Evolutionary conservation across 2,329 filamentous ascomycete species (phyloP).

Genomic region (Paramyrothecium sp.): DNA sequence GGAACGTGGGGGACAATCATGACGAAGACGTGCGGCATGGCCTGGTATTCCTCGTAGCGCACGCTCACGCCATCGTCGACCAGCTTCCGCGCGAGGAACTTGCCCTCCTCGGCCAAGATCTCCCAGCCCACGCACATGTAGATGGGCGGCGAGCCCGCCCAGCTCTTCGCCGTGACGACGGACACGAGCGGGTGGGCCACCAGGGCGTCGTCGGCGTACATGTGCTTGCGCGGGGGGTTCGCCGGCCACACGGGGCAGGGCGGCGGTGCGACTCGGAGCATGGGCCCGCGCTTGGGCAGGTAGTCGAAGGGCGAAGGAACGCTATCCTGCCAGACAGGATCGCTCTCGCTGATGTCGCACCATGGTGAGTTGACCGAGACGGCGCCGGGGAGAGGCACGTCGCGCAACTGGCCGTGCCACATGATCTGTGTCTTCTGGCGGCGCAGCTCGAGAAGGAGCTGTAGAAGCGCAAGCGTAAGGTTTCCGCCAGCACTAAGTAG

Average conservation of each 20-base stretch:
- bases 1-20: slow-evolving; percentile 49
- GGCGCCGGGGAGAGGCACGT: slow-evolving; percentile 66
- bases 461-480: slow-evolving; percentile 63
- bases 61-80: slow-evolving; percentile 57
- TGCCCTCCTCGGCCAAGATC: slow-evolving; percentile 66
- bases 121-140: slow-evolving; percentile 72
- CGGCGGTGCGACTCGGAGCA: slow-evolving; percentile 24
- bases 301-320: slow-evolving; percentile 31
- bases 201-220: slow-evolving; percentile 55
- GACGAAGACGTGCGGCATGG: slow-evolving; percentile 77
- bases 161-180: slow-evolving; percentile 56
- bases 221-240: slow-evolving; percentile 47
- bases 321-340: slow-evolving; percentile 23
- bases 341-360: slow-evolving; percentile 66
- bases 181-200: slow-evolving; percentile 67
- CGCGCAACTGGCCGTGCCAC: slow-evolving; percentile 60
- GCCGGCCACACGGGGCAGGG: slow-evolving; percentile 59
- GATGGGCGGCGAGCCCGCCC: slow-evolving; percentile 63
- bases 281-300: slow-evolving; percentile 47
- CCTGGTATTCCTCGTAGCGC: slow-evolving; percentile 71
- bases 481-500: slow-evolving; percentile 67
- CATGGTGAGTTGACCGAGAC: slow-evolving; percentile 65
- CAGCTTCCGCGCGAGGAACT: slow-evolving; percentile 57
- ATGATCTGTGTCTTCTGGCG: slow-evolving; percentile 42
- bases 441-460: slow-evolving; percentile 64